Percentiles rank a stretch among this genome's conserved stretches.
These are phyloP conservation scores for Candida freyschussii DNA, from an alignment of 1,139 yeast genomes.

Conservation along the genomic window DNA sequence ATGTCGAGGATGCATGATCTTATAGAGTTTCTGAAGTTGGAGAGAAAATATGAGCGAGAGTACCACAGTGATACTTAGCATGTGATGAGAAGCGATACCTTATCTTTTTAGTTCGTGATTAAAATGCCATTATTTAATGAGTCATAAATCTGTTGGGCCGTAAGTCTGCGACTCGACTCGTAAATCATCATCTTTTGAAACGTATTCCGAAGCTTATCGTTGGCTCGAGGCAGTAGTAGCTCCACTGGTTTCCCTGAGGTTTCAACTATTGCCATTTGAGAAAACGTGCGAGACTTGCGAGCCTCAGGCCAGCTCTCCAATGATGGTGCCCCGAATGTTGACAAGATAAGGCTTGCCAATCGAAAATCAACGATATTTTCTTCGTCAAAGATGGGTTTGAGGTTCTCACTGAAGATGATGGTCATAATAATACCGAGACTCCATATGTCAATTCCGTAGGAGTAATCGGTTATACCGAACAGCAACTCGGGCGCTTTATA, in stretches of 20 bases:
- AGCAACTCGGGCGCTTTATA: slow-evolving; percentile 85
- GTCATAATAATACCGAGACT: slow-evolving; percentile 64
- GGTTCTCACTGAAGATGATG: slow-evolving; percentile 47
- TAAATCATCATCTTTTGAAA: slow-evolving; percentile 34
- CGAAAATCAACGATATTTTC: slow-evolving; percentile 55
- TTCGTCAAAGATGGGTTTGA: slow-evolving; percentile 36
- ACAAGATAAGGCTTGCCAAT: slow-evolving; percentile 57
- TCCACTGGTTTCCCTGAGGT: slow-evolving; percentile 30
- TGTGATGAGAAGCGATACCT: background rate
- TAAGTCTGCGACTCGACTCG: slow-evolving; percentile 34
- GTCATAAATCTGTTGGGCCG: slow-evolving; percentile 28
- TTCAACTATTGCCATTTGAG: slow-evolving; percentile 33
- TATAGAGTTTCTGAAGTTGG: slow-evolving; percentile 22
- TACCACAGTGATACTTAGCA: background rate
- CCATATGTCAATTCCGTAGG: slow-evolving; percentile 74
- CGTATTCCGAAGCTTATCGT: slow-evolving; percentile 19
- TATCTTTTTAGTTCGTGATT: background rate
- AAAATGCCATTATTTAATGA: slow-evolving; percentile 1
- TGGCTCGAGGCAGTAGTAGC: slow-evolving; percentile 34
- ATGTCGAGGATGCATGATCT: slow-evolving; percentile 17
- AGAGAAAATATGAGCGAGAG: slow-evolving; percentile 17
- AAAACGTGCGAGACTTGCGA: slow-evolving; percentile 35
- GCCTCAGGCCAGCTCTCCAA: slow-evolving; percentile 45
- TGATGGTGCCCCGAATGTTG: slow-evolving; percentile 66
- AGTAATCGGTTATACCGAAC: slow-evolving; percentile 62